Evolutionary conservation across 75 land plant genomes (phyloP).

Genomic region (Picea sitchensis): DNA sequence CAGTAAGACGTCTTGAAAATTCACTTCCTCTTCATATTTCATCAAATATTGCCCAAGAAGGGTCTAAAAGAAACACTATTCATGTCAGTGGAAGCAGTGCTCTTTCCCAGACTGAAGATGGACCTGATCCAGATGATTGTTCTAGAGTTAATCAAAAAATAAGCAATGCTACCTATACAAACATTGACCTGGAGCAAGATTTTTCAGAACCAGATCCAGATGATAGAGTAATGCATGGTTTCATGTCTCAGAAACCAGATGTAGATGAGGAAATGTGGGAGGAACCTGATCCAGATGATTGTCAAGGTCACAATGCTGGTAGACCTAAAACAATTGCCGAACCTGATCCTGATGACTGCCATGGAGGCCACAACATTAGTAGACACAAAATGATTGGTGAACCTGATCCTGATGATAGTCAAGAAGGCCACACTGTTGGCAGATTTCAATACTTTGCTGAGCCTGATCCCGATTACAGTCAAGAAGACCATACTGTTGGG

Average conservation of each 20-base stretch:
- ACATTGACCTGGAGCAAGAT: neutral
- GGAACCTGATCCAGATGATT: constrained; percentile 37
- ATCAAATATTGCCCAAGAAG: too few species aligned
- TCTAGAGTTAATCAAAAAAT: neutral
- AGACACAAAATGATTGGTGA: constrained; percentile 13
- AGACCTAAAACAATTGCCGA: constrained; percentile 5
- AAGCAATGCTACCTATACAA: constrained; percentile 3
- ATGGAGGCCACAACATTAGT: neutral
- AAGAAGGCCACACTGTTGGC: neutral
- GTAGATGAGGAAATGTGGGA: neutral
- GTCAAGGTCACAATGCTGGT: neutral
- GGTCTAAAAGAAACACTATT: too few species aligned
- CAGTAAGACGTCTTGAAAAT: constrained; percentile 42
- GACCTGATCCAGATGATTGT: constrained; percentile 52
- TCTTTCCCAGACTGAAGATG: neutral
- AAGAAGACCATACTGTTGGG: neutral
- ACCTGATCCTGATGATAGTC: constrained; percentile 52
- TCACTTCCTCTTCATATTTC: neutral
- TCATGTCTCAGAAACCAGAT: neutral
- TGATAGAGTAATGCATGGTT: constrained; percentile 17
- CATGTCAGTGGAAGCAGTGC: neutral
- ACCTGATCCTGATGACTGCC: constrained; percentile 32
- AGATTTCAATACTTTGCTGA: constrained; percentile 9
- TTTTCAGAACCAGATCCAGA: constrained; percentile 43
- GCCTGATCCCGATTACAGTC: constrained; percentile 39